A percentile compares a stretch with the other conserved stretches of the same genome.
phyloP scores from a whole-genome alignment of 345 rosid genomes.

The Zanthoxylum bungeanum region DNA sequence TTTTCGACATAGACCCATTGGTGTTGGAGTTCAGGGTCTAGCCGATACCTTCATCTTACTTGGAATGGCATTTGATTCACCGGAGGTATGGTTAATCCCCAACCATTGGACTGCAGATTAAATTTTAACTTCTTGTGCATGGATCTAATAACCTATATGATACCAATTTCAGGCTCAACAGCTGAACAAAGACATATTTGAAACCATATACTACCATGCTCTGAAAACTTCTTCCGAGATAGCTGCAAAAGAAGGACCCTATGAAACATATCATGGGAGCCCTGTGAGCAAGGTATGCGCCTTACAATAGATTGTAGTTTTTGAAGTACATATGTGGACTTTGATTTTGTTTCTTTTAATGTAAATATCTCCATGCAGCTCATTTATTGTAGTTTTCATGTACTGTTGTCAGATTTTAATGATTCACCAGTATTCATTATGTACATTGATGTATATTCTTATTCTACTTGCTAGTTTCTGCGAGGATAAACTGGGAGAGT shows the following conservation, averaged over 20 bases:
- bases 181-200: constrained; percentile 86
- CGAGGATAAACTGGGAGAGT: background rate
- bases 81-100: constrained; percentile 47
- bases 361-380: background rate
- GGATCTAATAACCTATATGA: constrained; percentile 13
- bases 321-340: background rate
- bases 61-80: constrained; percentile 90
- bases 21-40: constrained; percentile 94
- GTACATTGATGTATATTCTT: background rate
- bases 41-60: constrained; percentile 89
- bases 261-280: constrained; percentile 73
- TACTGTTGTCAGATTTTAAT: background rate
- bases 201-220: constrained; percentile 84
- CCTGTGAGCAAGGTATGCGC: constrained; percentile 86
- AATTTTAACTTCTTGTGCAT: background rate
- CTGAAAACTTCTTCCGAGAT: constrained; percentile 67
- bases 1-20: constrained; percentile 80
- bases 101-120: background rate
- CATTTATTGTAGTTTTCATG: background rate
- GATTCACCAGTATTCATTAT: background rate
- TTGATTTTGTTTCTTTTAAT: background rate
- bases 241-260: constrained; percentile 71
- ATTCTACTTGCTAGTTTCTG: background rate
- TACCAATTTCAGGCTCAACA: constrained; percentile 63
- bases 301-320: background rate